Conservation (phyloP, 1,284 basidiomycete genomes). For the Boletus hoseneyae region DNA sequence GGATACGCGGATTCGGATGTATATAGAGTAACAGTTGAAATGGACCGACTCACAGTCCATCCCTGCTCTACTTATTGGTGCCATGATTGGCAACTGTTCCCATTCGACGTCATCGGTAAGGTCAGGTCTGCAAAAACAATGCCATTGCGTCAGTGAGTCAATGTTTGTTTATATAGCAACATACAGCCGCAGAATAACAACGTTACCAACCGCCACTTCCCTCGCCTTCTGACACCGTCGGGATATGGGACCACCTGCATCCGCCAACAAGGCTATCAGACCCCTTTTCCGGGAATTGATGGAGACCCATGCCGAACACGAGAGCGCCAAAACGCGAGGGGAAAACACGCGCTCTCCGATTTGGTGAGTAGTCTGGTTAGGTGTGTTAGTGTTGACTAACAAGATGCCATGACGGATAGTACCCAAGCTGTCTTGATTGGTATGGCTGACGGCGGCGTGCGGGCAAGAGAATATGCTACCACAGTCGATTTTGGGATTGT, state of each 20-base stretch:
- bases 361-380: slow-evolving; percentile 31
- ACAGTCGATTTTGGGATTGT: slow-evolving; percentile 49
- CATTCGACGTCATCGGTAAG: slow-evolving; percentile 51
- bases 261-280: slow-evolving; percentile 43
- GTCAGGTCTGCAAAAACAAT: slow-evolving; percentile 43
- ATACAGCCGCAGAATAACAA: slow-evolving; percentile 54
- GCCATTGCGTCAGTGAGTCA: slow-evolving; percentile 1
- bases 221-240: slow-evolving; percentile 34
- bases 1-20: neutral
- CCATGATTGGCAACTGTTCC: slow-evolving; percentile 45
- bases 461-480: slow-evolving; percentile 38
- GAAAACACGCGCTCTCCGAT: slow-evolving; percentile 41
- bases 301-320: slow-evolving; percentile 31
- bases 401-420: slow-evolving; percentile 4
- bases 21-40: neutral
- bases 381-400: slow-evolving; percentile 11
- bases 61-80: slow-evolving; percentile 40
- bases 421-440: slow-evolving; percentile 34
- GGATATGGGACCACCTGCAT: slow-evolving; percentile 40
- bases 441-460: slow-evolving; percentile 18
- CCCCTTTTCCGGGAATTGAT: slow-evolving; percentile 22
- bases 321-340: slow-evolving; percentile 41
- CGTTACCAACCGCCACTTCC: slow-evolving; percentile 47
- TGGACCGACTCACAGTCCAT: slow-evolving; percentile 42
- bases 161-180: slow-evolving; percentile 18